Conservation (phyloP, 2,329 filamentous ascomycete species). For the Bipolaris gigantea region DNA sequence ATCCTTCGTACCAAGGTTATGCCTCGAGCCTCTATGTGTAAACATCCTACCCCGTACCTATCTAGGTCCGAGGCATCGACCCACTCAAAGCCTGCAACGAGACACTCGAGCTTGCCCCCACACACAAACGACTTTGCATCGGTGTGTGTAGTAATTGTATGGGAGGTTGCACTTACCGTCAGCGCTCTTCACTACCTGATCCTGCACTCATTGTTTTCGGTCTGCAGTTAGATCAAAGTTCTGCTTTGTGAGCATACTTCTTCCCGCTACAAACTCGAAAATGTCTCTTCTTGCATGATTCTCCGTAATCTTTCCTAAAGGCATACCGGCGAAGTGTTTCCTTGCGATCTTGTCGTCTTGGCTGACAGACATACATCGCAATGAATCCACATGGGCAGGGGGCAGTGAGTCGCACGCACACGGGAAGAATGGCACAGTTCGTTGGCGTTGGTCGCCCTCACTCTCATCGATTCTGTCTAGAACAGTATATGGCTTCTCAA, state of each 20-base stretch:
- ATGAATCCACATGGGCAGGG: conserved; percentile 23
- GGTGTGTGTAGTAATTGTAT: conserved; percentile 4
- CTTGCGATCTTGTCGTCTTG: conserved; percentile 21
- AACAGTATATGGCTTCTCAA: conserved; percentile 30
- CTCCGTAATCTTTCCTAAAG: conserved; percentile 1
- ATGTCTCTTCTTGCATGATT: conserved; percentile 6
- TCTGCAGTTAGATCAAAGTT: conserved; percentile 20
- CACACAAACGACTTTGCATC: conserved; percentile 5
- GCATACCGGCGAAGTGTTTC: conserved; percentile 5
- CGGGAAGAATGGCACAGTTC: conserved; percentile 20
- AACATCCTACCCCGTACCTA: neutral
- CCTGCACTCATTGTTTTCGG: conserved; percentile 22
- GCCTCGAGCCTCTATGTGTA: no score
- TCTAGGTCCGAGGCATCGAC: neutral
- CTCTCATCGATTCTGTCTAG: conserved; percentile 50
- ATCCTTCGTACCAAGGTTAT: no score
- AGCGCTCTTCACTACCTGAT: conserved; percentile 24
- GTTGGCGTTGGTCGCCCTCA: conserved; percentile 25
- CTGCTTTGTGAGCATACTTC: conserved; percentile 11
- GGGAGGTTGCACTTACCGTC: conserved; percentile 18
- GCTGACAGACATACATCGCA: conserved; percentile 22
- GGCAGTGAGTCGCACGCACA: conserved; percentile 4
- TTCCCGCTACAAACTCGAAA: neutral
- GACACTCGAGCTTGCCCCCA: conserved; percentile 5
- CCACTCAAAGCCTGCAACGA: neutral